phyloP scores from a whole-genome alignment of 1,139 yeast genomes.

The Ogataea hybrid region DNA sequence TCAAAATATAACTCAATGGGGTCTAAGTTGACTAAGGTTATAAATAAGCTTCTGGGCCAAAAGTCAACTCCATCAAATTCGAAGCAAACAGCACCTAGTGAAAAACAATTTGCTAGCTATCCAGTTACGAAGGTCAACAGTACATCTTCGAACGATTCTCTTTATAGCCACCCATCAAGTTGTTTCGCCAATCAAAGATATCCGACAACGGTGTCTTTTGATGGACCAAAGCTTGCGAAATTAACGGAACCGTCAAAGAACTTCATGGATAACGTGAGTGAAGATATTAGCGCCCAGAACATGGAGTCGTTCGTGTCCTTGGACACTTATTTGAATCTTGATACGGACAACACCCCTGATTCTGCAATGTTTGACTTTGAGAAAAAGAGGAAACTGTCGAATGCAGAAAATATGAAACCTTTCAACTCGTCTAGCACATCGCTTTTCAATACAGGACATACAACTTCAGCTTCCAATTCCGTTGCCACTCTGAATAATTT shows the following conservation, averaged over 20 bases:
- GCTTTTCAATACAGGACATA: neutral
- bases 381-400: conserved; percentile 1
- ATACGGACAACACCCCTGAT: conserved; percentile 1
- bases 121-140: neutral
- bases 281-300: neutral
- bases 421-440: neutral
- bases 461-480: neutral
- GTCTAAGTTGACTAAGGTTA: conserved; percentile 46
- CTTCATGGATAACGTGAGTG: neutral
- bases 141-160: no score
- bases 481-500: conserved; percentile 3
- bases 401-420: neutral
- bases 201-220: no score
- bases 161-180: no score
- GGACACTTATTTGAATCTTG: conserved; percentile 8
- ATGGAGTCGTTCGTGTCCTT: conserved; percentile 1
- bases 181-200: no score
- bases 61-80: neutral
- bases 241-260: no score
- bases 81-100: neutral
- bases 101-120: neutral
- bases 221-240: no score
- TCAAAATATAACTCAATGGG: conserved; percentile 48
- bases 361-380: neutral
- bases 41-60: conserved; percentile 37